Conservation (phyloP, 352 stramenopile genomes). For the Phytophthora tubulina region DNA sequence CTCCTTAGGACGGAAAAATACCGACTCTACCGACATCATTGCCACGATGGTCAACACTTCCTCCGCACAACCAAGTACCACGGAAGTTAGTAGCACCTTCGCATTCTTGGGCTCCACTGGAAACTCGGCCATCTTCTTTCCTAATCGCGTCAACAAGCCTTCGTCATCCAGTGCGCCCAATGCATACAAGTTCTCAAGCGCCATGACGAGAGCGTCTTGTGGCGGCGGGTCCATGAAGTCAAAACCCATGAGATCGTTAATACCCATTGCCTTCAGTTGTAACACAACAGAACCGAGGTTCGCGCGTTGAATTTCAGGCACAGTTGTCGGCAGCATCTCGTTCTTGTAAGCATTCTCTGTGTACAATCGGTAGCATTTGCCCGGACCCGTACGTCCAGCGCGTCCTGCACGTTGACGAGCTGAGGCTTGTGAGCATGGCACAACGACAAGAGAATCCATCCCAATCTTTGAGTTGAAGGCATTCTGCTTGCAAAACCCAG, state of each 20-base stretch:
- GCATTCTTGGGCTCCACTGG: constrained; percentile 98
- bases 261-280: constrained; percentile 99
- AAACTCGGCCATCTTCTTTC: constrained; percentile 99
- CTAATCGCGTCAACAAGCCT: constrained; percentile 91
- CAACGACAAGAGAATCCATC: constrained; percentile 99
- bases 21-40: constrained; percentile 98
- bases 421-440: constrained; percentile 98
- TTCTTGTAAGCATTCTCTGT: constrained; percentile 98
- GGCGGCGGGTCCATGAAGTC: constrained; percentile 99
- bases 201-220: constrained; percentile 96
- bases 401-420: constrained; percentile 97
- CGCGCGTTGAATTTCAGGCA: constrained; percentile 99
- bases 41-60: constrained; percentile 99
- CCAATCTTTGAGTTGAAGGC: constrained; percentile 99
- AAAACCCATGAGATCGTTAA: constrained; percentile 99
- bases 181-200: constrained; percentile 98
- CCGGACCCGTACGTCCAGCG: constrained; percentile 97
- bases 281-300: constrained; percentile 99
- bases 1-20: constrained; percentile 99
- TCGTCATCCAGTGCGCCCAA: constrained; percentile 99
- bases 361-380: constrained; percentile 99
- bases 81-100: constrained; percentile 98
- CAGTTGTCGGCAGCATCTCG: constrained; percentile 97
- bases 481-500: constrained; percentile 99
- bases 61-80: constrained; percentile 98